Evolutionary conservation across 176 grass and related monocot species (phyloP).

Genomic region (Leersia perrieri): DNA sequence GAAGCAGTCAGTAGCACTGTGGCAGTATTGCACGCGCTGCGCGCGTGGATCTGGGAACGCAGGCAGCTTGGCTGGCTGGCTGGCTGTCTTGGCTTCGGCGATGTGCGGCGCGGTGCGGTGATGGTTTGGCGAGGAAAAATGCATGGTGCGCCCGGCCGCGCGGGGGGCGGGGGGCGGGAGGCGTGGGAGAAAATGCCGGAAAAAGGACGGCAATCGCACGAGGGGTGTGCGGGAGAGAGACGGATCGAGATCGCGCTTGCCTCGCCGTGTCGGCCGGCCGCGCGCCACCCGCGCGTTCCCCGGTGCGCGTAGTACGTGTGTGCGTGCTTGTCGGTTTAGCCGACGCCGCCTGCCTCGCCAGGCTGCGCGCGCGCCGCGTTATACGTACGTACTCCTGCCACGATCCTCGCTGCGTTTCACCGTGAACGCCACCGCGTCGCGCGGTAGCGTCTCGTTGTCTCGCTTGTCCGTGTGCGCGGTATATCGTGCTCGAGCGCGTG

Average conservation of each 20-base stretch:
- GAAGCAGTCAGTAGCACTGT: neutral
- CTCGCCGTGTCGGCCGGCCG: constrained; percentile 39
- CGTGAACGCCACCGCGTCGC: too few relatives aligned
- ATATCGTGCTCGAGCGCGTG: too few relatives aligned
- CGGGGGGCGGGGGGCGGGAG: too few relatives aligned
- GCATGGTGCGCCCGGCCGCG: neutral
- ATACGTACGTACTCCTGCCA: too few relatives aligned
- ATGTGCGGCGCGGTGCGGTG: neutral
- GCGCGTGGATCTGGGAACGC: neutral
- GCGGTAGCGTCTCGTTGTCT: too few relatives aligned
- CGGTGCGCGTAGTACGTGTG: neutral
- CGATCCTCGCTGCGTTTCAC: too few relatives aligned
- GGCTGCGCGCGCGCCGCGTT: too few relatives aligned
- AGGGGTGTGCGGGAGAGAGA: neutral
- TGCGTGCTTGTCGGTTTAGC: constrained; percentile 2
- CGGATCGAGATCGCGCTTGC: constrained; percentile 22
- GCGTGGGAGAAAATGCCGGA: constrained; percentile 21
- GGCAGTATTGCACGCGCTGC: neutral
- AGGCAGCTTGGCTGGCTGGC: neutral
- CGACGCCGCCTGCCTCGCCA: too few relatives aligned
- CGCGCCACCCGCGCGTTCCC: neutral
- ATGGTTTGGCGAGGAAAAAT: constrained; percentile 20
- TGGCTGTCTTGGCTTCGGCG: too few relatives aligned
- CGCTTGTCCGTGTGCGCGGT: too few relatives aligned
- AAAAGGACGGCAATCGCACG: neutral